These are phyloP conservation scores for Amoebophrya sp. DNA, from an alignment of 169 alveolate genomes.

Conservation along the genomic window DNA sequence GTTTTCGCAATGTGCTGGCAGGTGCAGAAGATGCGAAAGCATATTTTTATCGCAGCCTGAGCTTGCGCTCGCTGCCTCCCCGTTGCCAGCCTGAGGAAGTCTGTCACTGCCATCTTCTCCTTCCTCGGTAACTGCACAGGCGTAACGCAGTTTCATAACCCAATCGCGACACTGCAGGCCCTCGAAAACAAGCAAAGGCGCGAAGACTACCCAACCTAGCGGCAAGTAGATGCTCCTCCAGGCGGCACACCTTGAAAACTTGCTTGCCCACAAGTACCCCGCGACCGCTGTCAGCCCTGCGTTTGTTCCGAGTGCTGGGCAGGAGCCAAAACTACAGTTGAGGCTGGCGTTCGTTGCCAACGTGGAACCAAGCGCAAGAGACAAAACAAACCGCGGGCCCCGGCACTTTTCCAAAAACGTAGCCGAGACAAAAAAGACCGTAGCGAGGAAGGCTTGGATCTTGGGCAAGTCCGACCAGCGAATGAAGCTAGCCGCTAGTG, in stretches of 20 bases:
- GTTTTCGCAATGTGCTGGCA: no score
- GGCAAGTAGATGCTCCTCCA: background rate
- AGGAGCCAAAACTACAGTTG: background rate
- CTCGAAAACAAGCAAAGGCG: background rate
- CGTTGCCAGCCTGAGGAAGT: background rate
- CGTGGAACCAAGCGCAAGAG: background rate
- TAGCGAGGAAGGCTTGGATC: background rate
- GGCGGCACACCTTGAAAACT: background rate
- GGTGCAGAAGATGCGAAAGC: no score
- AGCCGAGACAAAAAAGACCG: background rate
- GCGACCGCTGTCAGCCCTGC: background rate
- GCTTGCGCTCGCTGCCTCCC: background rate
- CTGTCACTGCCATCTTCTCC: background rate
- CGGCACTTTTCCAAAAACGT: background rate
- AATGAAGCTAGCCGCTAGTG: background rate
- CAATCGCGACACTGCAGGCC: background rate
- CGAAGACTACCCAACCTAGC: background rate
- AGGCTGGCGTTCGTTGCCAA: background rate
- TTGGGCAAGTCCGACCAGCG: background rate
- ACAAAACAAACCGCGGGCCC: background rate
- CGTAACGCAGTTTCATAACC: background rate
- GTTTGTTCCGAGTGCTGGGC: background rate
- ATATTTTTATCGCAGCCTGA: no score
- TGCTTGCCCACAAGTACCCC: background rate
- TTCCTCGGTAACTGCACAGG: background rate